Conservation (phyloP, 352 stramenopile genomes). For the Achlya hypogyna region DNA sequence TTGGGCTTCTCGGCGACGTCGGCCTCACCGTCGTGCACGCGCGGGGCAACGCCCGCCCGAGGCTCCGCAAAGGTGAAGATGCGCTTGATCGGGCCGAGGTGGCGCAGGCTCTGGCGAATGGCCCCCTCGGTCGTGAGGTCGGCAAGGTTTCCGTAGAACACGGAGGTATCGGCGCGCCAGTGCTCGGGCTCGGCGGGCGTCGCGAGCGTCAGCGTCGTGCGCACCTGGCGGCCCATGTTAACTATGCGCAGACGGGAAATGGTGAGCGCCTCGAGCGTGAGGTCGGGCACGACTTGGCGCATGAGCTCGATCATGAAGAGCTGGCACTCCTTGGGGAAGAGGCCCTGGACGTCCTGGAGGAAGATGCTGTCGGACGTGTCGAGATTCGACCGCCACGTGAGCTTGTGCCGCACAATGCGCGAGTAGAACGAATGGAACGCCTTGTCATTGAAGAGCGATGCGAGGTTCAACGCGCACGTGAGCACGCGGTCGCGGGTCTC, state of each 20-base stretch:
- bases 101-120: constrained; percentile 46
- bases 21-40: not conserved
- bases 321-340: constrained; percentile 41
- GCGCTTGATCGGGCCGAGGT: constrained; percentile 57
- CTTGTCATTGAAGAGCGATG: constrained; percentile 70
- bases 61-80: constrained; percentile 65
- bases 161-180: constrained; percentile 47
- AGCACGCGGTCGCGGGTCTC: constrained; percentile 63
- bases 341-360: constrained; percentile 59
- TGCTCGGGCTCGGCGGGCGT: constrained; percentile 26
- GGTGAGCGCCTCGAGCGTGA: constrained; percentile 79
- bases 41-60: constrained; percentile 18
- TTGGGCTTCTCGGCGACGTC: not conserved
- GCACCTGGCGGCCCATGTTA: constrained; percentile 51
- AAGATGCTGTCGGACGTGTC: constrained; percentile 73
- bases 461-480: constrained; percentile 78
- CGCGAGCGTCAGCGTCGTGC: constrained; percentile 35
- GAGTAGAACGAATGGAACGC: constrained; percentile 85
- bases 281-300: constrained; percentile 56
- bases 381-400: constrained; percentile 72
- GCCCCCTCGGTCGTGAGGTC: constrained; percentile 55
- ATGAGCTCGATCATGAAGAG: constrained; percentile 73
- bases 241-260: constrained; percentile 72
- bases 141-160: constrained; percentile 78
- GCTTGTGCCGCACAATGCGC: constrained; percentile 81